Evolutionary conservation across 441 rosid species (phyloP), one percentile per base, ranked within the genome.

Genomic region (Metrosideros polymorpha): DNA sequence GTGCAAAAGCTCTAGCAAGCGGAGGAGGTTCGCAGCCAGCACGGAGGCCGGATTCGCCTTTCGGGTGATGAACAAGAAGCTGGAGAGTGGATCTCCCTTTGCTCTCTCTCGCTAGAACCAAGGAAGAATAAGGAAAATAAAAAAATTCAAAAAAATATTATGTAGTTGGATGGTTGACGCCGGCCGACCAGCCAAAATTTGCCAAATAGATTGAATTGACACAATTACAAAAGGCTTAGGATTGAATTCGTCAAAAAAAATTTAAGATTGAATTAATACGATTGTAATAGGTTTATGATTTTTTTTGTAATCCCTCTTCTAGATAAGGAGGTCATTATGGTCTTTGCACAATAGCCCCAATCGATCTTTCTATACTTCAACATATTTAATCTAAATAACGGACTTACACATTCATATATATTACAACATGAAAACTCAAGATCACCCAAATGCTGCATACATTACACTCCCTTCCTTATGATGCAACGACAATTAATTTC

Each of bases 21-120:
- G 83, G 4, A 90, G 87, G 89, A 92, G 98, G 54, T 96, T 94
- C 86, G 94, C 97, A 0, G 86, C 89, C 3, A 98, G 97, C 19
- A 93, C 97, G 9, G 94, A 92, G 88, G 94, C 98, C 4, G 94
- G 95, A 13, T 96, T 95, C 86, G 98, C 98, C 12, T 95, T 95
- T 27, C 92, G 94, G 55, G 87, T 95, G 90, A 93, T 96, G 61
- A 97, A 96, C 89, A 89, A 88, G 87, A 97, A 94, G 88, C 87
- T 93, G 85, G 94, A 88, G 85, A 27, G 35, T n/a, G 91, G 91
- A n/a, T 63, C 75, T 32, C 90, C 95, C 12, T 76, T 88, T 84
- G 95, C 91, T 22, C 59, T 90, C 88, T n/a, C n/a, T n/a, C n/a
- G n/a, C n/a, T n/a, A n/a, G n/a, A n/a, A n/a, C n/a, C n/a, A n/a